Conservation (phyloP, 495 filamentous ascomycete genomes). For the Tetracladium marchalianum region DNA sequence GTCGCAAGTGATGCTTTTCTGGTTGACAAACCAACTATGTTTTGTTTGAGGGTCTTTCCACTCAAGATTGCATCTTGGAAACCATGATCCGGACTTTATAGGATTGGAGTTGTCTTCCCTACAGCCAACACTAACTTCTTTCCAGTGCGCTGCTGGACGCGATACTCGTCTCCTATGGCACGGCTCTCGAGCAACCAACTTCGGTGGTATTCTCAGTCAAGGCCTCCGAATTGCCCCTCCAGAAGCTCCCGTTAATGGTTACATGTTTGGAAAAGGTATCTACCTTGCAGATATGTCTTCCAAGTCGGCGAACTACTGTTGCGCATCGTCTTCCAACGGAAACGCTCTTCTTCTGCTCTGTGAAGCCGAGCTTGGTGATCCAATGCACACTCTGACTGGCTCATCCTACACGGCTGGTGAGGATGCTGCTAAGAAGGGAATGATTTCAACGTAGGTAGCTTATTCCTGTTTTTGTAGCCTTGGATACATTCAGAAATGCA, state of each 20-base stretch:
- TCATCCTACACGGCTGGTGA: slow-evolving; percentile 51
- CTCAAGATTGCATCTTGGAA: too few relatives aligned
- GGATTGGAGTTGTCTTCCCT: too few relatives aligned
- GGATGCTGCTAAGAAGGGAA: slow-evolving; percentile 46
- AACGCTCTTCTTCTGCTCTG: slow-evolving; percentile 58
- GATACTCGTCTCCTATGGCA: slow-evolving; percentile 78
- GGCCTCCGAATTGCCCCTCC: slow-evolving; percentile 81
- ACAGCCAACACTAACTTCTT: too few relatives aligned
- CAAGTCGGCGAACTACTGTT: slow-evolving; percentile 76
- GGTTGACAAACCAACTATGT: too few relatives aligned
- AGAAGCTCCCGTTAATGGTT: slow-evolving; percentile 67
- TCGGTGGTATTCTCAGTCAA: slow-evolving; percentile 72
- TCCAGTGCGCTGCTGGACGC: background rate
- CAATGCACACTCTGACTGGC: slow-evolving; percentile 46
- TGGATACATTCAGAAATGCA: background rate
- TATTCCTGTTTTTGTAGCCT: background rate
- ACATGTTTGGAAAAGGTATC: slow-evolving; percentile 81
- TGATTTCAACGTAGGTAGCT: slow-evolving; percentile 45
- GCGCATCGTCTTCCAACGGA: slow-evolving; percentile 29
- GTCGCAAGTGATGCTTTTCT: too few relatives aligned
- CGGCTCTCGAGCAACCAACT: slow-evolving; percentile 70
- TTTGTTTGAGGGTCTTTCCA: too few relatives aligned
- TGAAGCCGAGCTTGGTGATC: slow-evolving; percentile 68
- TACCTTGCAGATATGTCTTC: slow-evolving; percentile 78
- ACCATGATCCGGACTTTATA: too few relatives aligned